A percentile compares a stretch with the other conserved stretches of the same genome.
Evolutionary conservation across 1,284 basidiomycete species (phyloP).

Genomic region (Austroboletus novae-zelandiae): DNA sequence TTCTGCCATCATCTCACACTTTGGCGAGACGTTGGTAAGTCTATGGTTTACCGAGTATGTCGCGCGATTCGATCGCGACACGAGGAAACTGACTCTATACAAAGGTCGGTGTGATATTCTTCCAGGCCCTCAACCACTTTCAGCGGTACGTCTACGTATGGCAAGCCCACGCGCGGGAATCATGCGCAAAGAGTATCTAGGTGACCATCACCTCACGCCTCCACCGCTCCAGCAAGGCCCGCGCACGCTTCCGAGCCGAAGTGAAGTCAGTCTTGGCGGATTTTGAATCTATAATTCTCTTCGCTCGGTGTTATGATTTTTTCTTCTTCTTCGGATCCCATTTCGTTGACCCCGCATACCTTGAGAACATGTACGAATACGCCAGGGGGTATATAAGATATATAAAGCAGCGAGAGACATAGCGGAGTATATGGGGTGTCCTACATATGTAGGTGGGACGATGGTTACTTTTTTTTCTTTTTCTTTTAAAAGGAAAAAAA

Average conservation of each 20-base stretch:
- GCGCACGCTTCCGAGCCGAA: slow-evolving; percentile 48
- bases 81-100: slow-evolving; percentile 51
- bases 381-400: too few relatives aligned
- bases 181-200: slow-evolving; percentile 38
- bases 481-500: too few relatives aligned
- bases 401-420: too few relatives aligned
- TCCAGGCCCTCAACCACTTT: slow-evolving; percentile 87
- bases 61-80: slow-evolving; percentile 70
- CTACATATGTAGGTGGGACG: too few relatives aligned
- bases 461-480: too few relatives aligned
- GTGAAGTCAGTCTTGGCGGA: slow-evolving; percentile 45
- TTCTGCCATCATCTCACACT: slow-evolving; percentile 71
- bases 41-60: slow-evolving; percentile 78
- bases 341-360: too few relatives aligned
- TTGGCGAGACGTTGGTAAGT: slow-evolving; percentile 75
- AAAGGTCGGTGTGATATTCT: slow-evolving; percentile 86
- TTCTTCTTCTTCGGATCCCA: too few relatives aligned
- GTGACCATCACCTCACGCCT: slow-evolving; percentile 33
- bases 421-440: too few relatives aligned
- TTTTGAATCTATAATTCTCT: slow-evolving; percentile 17
- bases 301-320: too few relatives aligned
- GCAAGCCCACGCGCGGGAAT: slow-evolving; percentile 63
- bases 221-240: slow-evolving; percentile 28
- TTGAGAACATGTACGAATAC: too few relatives aligned
- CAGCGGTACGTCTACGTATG: slow-evolving; percentile 85